phyloP scores from a whole-genome alignment of 768 basidiomycete genomes.

The Boletus subparvulus region DNA sequence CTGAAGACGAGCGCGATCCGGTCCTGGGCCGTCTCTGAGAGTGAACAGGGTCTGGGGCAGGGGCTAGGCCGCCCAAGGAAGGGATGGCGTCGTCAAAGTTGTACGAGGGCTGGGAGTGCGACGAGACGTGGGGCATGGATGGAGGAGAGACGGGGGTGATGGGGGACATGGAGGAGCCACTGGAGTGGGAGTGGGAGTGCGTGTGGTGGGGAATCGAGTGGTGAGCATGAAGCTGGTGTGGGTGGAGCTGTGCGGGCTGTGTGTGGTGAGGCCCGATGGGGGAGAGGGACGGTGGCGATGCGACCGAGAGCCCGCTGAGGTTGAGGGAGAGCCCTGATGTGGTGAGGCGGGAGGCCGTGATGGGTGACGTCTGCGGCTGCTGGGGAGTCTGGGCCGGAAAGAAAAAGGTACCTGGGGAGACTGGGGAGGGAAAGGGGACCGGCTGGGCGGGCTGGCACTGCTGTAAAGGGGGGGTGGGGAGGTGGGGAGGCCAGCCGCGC shows the following conservation, averaged over 20 bases:
- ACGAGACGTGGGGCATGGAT: conserved; percentile 43
- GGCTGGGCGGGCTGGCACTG: background rate
- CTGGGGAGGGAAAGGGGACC: conserved; percentile 25
- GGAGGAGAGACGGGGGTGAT: conserved; percentile 60
- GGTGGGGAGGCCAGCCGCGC: conserved; percentile 23
- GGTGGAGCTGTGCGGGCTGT: conserved; percentile 51
- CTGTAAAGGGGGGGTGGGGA: conserved; percentile 7
- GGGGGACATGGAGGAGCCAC: conserved; percentile 40
- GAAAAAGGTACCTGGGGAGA: conserved; percentile 24
- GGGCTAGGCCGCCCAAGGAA: conserved; percentile 28
- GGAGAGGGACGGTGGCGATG: conserved; percentile 65
- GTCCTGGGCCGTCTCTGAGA: conserved; percentile 38
- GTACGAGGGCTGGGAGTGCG: conserved; percentile 48
- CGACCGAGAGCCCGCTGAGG: conserved; percentile 62
- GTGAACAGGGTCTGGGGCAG: conserved; percentile 30
- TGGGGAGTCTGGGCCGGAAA: conserved; percentile 20
- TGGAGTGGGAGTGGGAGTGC: conserved; percentile 26
- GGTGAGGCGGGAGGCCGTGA: conserved; percentile 20
- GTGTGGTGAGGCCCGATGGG: conserved; percentile 53
- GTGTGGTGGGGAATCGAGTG: conserved; percentile 34
- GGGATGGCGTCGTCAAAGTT: conserved; percentile 44
- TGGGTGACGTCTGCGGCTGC: conserved; percentile 19
- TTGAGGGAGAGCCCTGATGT: conserved; percentile 61
- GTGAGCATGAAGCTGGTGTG: conserved; percentile 56
- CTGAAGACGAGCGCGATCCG: conserved; percentile 46